phyloP scores from a whole-genome alignment of 2,329 filamentous ascomycete genomes.

The Alternaria triticimaculans region DNA sequence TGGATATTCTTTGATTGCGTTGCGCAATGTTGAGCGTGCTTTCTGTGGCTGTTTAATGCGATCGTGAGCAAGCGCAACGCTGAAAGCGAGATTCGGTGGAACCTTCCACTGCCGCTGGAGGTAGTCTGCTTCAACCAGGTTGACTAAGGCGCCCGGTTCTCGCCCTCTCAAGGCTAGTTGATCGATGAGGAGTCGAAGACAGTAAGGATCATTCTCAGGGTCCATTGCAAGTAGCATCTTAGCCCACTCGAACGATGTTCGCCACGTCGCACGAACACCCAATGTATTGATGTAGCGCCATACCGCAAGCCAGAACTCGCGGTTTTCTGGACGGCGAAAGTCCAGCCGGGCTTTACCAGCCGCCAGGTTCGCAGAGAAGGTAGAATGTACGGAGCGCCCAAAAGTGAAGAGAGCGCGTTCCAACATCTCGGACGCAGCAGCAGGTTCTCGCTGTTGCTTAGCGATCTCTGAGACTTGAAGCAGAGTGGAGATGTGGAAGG shows the following conservation, averaged over 20 bases:
- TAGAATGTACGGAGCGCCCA: slow-evolving; percentile 84
- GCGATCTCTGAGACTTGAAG: slow-evolving; percentile 92
- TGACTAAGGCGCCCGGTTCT: slow-evolving; percentile 77
- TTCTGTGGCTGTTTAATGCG: slow-evolving; percentile 71
- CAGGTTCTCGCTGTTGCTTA: slow-evolving; percentile 87
- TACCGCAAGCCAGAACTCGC: slow-evolving; percentile 89
- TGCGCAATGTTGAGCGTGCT: slow-evolving; percentile 68
- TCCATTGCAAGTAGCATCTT: slow-evolving; percentile 82
- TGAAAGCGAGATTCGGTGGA: slow-evolving; percentile 76
- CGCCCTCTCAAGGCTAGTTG: slow-evolving; percentile 82
- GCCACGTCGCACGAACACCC: slow-evolving; percentile 88
- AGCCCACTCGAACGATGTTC: slow-evolving; percentile 92
- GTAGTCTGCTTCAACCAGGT: slow-evolving; percentile 64
- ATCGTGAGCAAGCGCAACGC: slow-evolving; percentile 75
- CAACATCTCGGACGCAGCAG: slow-evolving; percentile 83
- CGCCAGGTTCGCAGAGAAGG: slow-evolving; percentile 77
- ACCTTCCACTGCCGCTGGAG: slow-evolving; percentile 58
- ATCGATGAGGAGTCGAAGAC: slow-evolving; percentile 80
- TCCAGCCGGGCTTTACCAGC: slow-evolving; percentile 81
- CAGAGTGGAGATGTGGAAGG: slow-evolving; percentile 93
- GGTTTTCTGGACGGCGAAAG: slow-evolving; percentile 83
- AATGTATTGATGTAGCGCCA: slow-evolving; percentile 89
- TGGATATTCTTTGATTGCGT: slow-evolving; percentile 75
- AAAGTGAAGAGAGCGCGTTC: slow-evolving; percentile 93
- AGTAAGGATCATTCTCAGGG: slow-evolving; percentile 78